Conservation (phyloP, 2,329 filamentous ascomycete genomes). For the Stagonosporopsis chrysanthemi region DNA sequence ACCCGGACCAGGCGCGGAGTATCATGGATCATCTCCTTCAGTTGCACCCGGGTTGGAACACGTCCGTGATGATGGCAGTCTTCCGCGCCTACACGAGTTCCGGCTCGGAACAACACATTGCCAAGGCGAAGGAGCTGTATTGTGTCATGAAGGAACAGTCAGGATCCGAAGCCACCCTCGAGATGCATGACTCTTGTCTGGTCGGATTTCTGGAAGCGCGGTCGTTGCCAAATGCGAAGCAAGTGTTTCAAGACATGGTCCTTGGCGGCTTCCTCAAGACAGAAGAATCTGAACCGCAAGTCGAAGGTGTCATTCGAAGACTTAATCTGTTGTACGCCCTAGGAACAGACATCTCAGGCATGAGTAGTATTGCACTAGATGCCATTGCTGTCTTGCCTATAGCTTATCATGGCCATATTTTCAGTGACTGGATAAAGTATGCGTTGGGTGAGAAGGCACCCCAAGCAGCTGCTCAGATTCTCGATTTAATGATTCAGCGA, state of each 20-base stretch:
- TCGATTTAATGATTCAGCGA: slow-evolving; percentile 76
- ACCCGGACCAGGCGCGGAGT: slow-evolving; percentile 66
- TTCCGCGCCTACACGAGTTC: slow-evolving; percentile 70
- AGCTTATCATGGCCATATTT: slow-evolving; percentile 76
- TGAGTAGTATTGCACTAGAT: slow-evolving; percentile 42
- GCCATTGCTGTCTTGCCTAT: slow-evolving; percentile 62
- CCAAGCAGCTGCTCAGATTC: slow-evolving; percentile 73
- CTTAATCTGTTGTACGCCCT: slow-evolving; percentile 40
- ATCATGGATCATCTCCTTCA: slow-evolving; percentile 64
- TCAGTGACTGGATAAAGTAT: slow-evolving; percentile 87
- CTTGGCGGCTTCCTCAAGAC: slow-evolving; percentile 55
- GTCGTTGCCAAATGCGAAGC: slow-evolving; percentile 71
- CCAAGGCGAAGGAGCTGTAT: slow-evolving; percentile 58
- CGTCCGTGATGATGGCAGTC: slow-evolving; percentile 70
- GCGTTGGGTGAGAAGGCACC: slow-evolving; percentile 69
- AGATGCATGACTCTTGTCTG: slow-evolving; percentile 79
- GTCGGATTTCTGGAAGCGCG: slow-evolving; percentile 73
- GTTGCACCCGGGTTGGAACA: slow-evolving; percentile 55
- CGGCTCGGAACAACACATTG: slow-evolving; percentile 49
- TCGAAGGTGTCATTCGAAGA: slow-evolving; percentile 34
- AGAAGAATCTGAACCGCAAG: slow-evolving; percentile 46
- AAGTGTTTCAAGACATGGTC: slow-evolving; percentile 91
- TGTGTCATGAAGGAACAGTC: slow-evolving; percentile 68
- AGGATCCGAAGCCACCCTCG: slow-evolving; percentile 67
- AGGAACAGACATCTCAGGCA: slow-evolving; percentile 37